Percentiles rank a stretch among this genome's conserved stretches.
Conservation (phyloP, 352 stramenopile genomes). For the Phytophthora aleatoria region DNA sequence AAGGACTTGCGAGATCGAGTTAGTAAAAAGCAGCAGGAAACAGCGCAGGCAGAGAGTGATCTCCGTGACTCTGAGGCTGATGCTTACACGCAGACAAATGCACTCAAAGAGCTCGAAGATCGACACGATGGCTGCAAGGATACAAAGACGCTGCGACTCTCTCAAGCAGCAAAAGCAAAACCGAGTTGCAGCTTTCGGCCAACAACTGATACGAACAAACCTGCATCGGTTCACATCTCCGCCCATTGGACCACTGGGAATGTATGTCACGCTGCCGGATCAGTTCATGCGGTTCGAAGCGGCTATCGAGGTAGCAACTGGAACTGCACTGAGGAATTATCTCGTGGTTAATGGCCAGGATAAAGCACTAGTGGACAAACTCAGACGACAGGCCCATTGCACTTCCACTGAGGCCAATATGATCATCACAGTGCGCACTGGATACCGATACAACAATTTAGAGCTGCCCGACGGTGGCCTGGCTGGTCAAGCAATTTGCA, state of each 20-base stretch:
- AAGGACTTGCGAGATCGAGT: constrained; percentile 63
- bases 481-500: constrained; percentile 69
- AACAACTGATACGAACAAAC: constrained; percentile 80
- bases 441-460: constrained; percentile 60
- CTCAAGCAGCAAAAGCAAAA: constrained; percentile 47
- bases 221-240: constrained; percentile 59
- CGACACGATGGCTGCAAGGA: constrained; percentile 52
- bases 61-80: constrained; percentile 41
- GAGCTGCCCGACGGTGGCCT: constrained; percentile 59
- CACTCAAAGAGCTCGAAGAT: constrained; percentile 40
- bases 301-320: constrained; percentile 72
- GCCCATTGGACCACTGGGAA: constrained; percentile 75
- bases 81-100: constrained; percentile 24
- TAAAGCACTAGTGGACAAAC: constrained; percentile 74
- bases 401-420: constrained; percentile 77
- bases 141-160: neutral
- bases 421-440: constrained; percentile 71
- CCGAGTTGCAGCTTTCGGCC: constrained; percentile 69
- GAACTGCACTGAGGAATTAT: constrained; percentile 79
- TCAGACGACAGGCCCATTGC: constrained; percentile 74
- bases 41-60: constrained; percentile 46
- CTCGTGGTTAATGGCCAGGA: constrained; percentile 77
- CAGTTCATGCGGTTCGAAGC: constrained; percentile 69
- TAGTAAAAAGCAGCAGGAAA: constrained; percentile 51
- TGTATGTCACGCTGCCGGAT: constrained; percentile 77